These are phyloP conservation scores for Ensete ventricosum DNA, from an alignment of 176 grass and related monocot genomes.

Conservation along the genomic window DNA sequence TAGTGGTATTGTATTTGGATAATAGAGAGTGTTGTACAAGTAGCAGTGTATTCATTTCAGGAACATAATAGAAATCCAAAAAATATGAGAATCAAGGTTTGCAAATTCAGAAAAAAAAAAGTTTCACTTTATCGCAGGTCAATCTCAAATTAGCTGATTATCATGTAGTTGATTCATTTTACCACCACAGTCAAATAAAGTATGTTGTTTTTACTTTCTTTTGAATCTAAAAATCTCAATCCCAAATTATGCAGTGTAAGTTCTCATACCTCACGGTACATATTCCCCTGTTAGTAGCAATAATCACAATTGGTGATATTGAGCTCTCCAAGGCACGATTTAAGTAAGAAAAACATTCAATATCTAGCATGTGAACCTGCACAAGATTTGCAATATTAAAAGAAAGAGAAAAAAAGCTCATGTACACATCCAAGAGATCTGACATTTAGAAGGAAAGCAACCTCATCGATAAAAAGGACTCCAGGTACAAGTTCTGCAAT, in stretches of 20 bases:
- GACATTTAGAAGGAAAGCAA: slow-evolving; percentile 13
- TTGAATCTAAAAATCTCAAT: no score
- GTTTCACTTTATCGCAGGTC: no score
- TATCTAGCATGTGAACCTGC: slow-evolving; percentile 90
- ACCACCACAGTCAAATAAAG: no score
- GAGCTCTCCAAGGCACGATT: slow-evolving; percentile 92
- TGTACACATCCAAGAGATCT: neutral
- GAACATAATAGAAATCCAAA: no score
- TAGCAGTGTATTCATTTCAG: no score
- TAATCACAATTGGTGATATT: slow-evolving; percentile 82
- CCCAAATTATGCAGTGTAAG: neutral
- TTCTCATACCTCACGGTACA: slow-evolving; percentile 71
- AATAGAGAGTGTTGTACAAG: no score
- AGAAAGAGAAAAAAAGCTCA: neutral
- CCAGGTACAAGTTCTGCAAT: slow-evolving; percentile 93
- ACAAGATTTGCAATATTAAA: slow-evolving; percentile 17
- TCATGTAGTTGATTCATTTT: no score
- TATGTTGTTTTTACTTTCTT: no score
- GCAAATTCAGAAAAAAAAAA: no score
- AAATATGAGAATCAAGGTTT: no score
- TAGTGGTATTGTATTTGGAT: neutral
- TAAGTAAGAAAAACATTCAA: slow-evolving; percentile 96
- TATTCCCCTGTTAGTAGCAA: slow-evolving; percentile 90
- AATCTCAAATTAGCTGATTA: no score
- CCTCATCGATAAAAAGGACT: slow-evolving; percentile 95